Evolutionary conservation across 2,329 filamentous ascomycete genomes (phyloP).

Genomic region (Fusarium chlamydosporum): DNA sequence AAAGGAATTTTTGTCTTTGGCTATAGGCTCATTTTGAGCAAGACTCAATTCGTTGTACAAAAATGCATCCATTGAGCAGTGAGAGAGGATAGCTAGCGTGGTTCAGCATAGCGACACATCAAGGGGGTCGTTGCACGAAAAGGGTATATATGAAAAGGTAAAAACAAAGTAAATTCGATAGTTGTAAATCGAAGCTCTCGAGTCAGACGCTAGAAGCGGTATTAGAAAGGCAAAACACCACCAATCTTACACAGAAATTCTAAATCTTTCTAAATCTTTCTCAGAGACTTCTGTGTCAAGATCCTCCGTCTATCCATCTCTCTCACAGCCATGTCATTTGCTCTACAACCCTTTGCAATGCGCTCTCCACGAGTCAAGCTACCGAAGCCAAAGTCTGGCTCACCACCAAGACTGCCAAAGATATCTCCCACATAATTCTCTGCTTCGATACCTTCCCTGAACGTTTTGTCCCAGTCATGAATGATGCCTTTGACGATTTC

Average conservation of each 20-base stretch:
- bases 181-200: not conserved
- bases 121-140: not conserved
- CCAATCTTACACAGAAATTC: not conserved
- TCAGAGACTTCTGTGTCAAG: slow-evolving; percentile 44
- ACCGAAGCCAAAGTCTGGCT: slow-evolving; percentile 74
- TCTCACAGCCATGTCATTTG: slow-evolving; percentile 42
- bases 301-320: slow-evolving; percentile 51
- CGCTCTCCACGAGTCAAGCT: slow-evolving; percentile 59
- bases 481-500: slow-evolving; percentile 76
- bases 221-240: not conserved
- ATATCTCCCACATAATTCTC: slow-evolving; percentile 80
- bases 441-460: slow-evolving; percentile 68
- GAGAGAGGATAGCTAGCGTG: not conserved
- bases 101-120: not conserved
- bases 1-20: not conserved
- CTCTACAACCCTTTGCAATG: slow-evolving; percentile 46
- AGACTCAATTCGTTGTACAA: not conserved
- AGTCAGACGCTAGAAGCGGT: not conserved
- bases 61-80: not conserved
- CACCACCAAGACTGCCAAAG: slow-evolving; percentile 75
- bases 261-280: slow-evolving; percentile 47
- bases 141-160: not conserved
- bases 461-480: slow-evolving; percentile 71
- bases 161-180: slow-evolving; percentile 7
- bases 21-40: not conserved